Conservation (phyloP, 805 yeast species). For the Metschnikowia lunata region DNA sequence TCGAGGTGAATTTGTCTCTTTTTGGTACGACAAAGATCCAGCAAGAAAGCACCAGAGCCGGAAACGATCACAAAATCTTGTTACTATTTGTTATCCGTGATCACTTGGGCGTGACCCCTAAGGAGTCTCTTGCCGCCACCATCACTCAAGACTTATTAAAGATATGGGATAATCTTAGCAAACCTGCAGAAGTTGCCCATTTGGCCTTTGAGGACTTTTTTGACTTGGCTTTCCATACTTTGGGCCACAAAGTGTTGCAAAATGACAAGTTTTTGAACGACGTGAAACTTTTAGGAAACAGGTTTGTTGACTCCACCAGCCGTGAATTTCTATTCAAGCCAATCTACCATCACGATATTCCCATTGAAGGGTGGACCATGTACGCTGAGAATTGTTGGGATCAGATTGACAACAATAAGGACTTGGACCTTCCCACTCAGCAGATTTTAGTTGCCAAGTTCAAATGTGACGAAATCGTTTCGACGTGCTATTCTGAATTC, state of each 20-base stretch:
- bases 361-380: conserved; percentile 93
- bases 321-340: conserved; percentile 50
- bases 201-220: conserved; percentile 69
- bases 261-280: conserved; percentile 63
- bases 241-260: conserved; percentile 83
- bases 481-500: conserved; percentile 30
- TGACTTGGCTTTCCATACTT: conserved; percentile 74
- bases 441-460: conserved; percentile 92
- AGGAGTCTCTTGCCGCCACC: conserved; percentile 64
- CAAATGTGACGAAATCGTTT: conserved; percentile 85
- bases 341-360: conserved; percentile 78
- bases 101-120: conserved; percentile 82
- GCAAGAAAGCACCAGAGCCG: conserved; percentile 5
- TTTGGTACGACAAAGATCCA: conserved; percentile 54
- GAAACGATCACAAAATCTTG: conserved; percentile 55
- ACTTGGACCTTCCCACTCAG: conserved; percentile 93
- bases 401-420: conserved; percentile 88
- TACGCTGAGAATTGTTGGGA: conserved; percentile 92
- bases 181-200: conserved; percentile 60
- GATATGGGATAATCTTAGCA: conserved; percentile 74
- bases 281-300: conserved; percentile 59
- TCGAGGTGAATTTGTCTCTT: conserved; percentile 86
- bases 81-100: conserved; percentile 88
- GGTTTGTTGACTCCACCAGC: conserved; percentile 41
- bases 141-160: conserved; percentile 64